Evolutionary conservation across 176 grass and related monocot genomes (phyloP), one percentile per base, ranked within the genome.

Genomic region (Poa pratensis): DNA sequence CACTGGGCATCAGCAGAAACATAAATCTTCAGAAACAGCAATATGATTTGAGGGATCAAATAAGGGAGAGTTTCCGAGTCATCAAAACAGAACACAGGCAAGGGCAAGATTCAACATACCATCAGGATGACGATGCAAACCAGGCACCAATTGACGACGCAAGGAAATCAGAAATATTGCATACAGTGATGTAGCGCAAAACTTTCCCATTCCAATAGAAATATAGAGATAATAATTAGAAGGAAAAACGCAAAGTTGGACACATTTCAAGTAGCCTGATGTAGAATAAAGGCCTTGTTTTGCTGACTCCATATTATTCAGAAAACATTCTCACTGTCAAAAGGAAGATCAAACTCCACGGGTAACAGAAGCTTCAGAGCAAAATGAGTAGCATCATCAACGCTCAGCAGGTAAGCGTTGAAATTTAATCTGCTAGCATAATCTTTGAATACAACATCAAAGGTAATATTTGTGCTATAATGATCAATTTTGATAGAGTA

Each of bases 201-300:
- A 54, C 68, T 68, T 50, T 63, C 49, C 64, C 48, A 60, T 68
- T 54, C 23, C 45, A 69, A 76, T 10, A 82, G 3, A 86, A 75
- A 66, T 82, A 39, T 30, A 89, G 15, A 84, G 46, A 42, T 12
- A 22, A 20, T 73, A 82, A 65, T 26, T 24, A 20, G 40, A 23
- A 19, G 52, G 50, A 69, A 86, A 53, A 73, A 20, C 20, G 83
- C 76, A 87, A 75, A 98, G 89, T 91, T 98, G 91, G 90, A 98
- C 87, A 81, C 93, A 95, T 88, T 95, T 95, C 74, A 98, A 89
- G 43, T 95, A 95, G 78, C 87, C 93, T 83, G 90, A 91, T 48
- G 96, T 95, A 67, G 87, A 90, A 22, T 95, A 50, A 24, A 94
- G 78, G 23, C 76, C 85, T 67, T 95, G 89, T 87, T 90, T 98